Evolutionary conservation across 2,329 filamentous ascomycete genomes (phyloP).

Genomic region (Thielaviopsis musarum): DNA sequence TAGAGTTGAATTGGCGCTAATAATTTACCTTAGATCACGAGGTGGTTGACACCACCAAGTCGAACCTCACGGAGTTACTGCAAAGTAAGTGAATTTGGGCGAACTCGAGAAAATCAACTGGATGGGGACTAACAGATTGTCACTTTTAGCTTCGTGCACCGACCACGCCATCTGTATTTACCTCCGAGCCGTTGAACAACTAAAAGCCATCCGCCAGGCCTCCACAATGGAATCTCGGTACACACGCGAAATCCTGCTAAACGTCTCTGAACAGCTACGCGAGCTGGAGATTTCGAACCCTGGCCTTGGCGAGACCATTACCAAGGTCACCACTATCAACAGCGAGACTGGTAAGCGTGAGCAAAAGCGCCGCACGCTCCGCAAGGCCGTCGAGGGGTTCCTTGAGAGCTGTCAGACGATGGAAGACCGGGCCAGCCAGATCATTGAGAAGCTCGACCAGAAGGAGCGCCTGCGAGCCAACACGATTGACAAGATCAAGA

Average conservation of each 20-base stretch:
- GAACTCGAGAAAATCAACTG: too few species aligned
- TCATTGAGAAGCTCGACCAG: constrained; percentile 6
- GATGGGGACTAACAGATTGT: background rate
- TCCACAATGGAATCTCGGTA: constrained; percentile 2
- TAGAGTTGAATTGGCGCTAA: background rate
- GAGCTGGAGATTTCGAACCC: constrained; percentile 8
- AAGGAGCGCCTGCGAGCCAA: constrained; percentile 3
- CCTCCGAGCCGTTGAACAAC: constrained; percentile 20
- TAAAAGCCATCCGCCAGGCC: constrained; percentile 2
- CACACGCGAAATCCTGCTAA: constrained; percentile 2
- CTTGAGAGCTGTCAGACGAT: constrained; percentile 2
- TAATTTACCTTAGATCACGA: background rate
- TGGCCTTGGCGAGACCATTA: constrained; percentile 2
- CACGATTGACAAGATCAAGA: constrained; percentile 7
- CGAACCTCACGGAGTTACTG: constrained; percentile 2
- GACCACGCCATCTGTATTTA: constrained; percentile 19
- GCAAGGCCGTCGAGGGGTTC: constrained; percentile 2
- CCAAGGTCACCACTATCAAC: background rate
- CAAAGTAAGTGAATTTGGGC: constrained; percentile 2
- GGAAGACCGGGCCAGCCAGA: background rate
- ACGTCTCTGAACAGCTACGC: constrained; percentile 5
- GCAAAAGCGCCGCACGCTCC: background rate
- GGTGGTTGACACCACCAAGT: background rate
- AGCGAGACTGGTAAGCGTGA: background rate
- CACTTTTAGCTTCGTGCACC: constrained; percentile 4